A percentile compares a stretch with the other conserved stretches of the same genome.
Evolutionary conservation across 108 stramenopile genomes (phyloP).

Genomic region (Conticribra weissflogii): DNA sequence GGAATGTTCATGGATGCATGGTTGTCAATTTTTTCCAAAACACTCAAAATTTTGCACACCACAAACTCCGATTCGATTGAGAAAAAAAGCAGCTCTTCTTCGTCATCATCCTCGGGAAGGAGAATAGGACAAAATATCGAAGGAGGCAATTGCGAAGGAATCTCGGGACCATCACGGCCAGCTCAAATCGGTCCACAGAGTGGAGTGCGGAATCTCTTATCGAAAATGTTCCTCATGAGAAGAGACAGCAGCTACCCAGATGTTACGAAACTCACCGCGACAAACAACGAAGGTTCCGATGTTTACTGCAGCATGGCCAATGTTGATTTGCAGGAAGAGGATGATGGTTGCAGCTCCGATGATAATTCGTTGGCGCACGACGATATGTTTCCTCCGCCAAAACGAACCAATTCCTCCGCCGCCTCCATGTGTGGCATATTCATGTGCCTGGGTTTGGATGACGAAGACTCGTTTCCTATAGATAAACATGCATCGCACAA

Average conservation of each 20-base stretch:
- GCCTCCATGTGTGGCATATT: constrained; percentile 46
- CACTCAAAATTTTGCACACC: constrained; percentile 21
- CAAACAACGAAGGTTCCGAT: constrained; percentile 2
- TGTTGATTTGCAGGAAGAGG: too few relatives aligned
- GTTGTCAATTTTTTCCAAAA: constrained; percentile 45
- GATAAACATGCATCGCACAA: constrained; percentile 31
- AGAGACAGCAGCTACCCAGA: constrained; percentile 27
- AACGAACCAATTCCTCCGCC: constrained; percentile 3
- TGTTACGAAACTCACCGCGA: not conserved
- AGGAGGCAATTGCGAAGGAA: not conserved
- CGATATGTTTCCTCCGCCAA: constrained; percentile 35
- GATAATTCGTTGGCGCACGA: constrained; percentile 36
- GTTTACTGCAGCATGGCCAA: too few relatives aligned
- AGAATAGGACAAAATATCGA: not conserved
- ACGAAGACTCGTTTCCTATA: constrained; percentile 2
- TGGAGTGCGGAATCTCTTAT: constrained; percentile 15
- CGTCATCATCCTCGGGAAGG: not conserved
- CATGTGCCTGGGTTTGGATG: constrained; percentile 45
- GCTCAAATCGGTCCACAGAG: constrained; percentile 13
- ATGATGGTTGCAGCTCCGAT: not conserved
- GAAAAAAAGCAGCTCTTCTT: not conserved
- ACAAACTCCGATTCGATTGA: not conserved
- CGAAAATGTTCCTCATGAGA: constrained; percentile 23
- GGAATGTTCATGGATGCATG: constrained; percentile 58
- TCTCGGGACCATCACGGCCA: constrained; percentile 1